Percentiles rank a stretch among this genome's conserved stretches.
Conservation (phyloP, 176 grass and related monocot species). For the Carex scoparia region DNA sequence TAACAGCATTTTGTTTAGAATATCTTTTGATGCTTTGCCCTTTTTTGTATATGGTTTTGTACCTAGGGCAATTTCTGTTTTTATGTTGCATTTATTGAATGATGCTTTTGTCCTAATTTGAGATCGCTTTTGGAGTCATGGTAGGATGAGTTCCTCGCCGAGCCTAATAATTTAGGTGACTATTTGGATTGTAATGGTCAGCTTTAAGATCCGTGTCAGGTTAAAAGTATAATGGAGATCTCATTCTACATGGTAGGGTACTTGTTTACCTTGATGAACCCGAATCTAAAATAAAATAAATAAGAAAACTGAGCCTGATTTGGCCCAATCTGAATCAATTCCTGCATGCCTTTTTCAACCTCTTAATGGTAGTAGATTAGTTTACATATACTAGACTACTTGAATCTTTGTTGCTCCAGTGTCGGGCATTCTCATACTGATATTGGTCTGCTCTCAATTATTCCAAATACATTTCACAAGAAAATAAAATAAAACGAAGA, state of each 20-base stretch:
- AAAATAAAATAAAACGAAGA: neutral
- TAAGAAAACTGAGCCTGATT: neutral
- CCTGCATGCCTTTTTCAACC: neutral
- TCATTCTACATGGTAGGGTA: neutral
- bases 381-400: neutral
- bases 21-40: neutral
- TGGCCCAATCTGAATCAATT: neutral
- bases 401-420: neutral
- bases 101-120: neutral
- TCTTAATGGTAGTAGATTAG: neutral
- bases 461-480: neutral
- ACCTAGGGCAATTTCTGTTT: neutral
- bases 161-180: too few relatives aligned
- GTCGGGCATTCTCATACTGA: neutral
- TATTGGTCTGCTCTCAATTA: neutral
- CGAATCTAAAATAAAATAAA: neutral
- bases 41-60: constrained; percentile 14
- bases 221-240: too few relatives aligned
- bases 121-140: neutral
- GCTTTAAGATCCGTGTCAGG: too few relatives aligned
- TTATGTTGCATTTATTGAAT: constrained; percentile 14
- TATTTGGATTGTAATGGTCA: too few relatives aligned
- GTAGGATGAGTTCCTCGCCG: too few relatives aligned
- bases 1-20: constrained; percentile 19
- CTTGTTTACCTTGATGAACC: neutral